A percentile compares a stretch with the other conserved stretches of the same genome.
Conservation (phyloP, 495 filamentous ascomycete species). For the Tuber calosporum region DNA sequence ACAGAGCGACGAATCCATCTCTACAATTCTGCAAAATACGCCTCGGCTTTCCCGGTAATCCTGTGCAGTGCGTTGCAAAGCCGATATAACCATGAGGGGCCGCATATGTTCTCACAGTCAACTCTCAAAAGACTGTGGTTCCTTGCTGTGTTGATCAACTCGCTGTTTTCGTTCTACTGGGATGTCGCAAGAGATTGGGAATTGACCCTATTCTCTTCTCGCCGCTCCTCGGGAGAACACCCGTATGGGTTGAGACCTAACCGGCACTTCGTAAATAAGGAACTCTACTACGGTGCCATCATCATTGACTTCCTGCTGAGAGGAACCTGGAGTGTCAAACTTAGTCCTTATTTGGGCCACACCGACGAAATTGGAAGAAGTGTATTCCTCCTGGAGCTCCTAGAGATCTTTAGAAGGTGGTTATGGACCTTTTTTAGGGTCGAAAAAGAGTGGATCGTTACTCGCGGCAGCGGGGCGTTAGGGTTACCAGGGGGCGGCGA, state of each 20-base stretch:
- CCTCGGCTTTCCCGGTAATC: constrained; percentile 85
- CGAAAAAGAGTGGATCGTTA: constrained; percentile 80
- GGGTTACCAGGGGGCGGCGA: constrained; percentile 26
- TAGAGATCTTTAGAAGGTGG: constrained; percentile 84
- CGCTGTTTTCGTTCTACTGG: constrained; percentile 94
- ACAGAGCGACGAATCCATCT: constrained; percentile 64
- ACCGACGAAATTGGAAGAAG: constrained; percentile 73
- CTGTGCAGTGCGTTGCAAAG: constrained; percentile 66
- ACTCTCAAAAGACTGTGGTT: constrained; percentile 52
- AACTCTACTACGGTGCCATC: constrained; percentile 77
- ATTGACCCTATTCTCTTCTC: constrained; percentile 63
- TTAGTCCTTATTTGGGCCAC: constrained; percentile 69
- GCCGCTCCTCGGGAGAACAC: constrained; percentile 53
- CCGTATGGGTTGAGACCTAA: constrained; percentile 70
- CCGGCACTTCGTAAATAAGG: constrained; percentile 59
- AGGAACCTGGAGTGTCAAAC: constrained; percentile 82
- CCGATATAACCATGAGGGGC: constrained; percentile 50
- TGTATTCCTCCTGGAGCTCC: constrained; percentile 76
- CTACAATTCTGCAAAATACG: constrained; percentile 88
- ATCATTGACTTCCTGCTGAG: constrained; percentile 69
- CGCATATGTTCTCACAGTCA: constrained; percentile 25
- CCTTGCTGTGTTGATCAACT: constrained; percentile 64
- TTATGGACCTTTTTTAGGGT: constrained; percentile 94
- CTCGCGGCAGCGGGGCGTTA: constrained; percentile 24
- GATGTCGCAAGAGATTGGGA: constrained; percentile 97